Base-by-base conservation (phyloP, 2,329 filamentous ascomycete genomes). In the Penicillium sp. region DNA sequence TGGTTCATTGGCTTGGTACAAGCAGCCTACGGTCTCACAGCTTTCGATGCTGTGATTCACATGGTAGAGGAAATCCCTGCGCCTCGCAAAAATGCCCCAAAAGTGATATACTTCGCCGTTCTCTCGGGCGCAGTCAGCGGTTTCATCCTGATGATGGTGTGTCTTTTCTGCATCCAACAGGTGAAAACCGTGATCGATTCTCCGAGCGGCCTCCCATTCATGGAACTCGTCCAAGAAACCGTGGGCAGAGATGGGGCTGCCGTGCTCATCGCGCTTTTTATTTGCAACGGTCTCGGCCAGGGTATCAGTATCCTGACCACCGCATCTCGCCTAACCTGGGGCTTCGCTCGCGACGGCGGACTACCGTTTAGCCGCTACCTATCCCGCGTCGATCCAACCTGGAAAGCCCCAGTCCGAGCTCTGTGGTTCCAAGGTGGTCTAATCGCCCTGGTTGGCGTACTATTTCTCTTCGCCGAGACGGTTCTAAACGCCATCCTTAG, bases 1-100 rank as follows among this genome's bases (percentile, higher is more conserved):
- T 85, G 81, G 81, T 84, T 85, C 58, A 78, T 80, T 1, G 83
- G 83, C 4, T 77, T 85, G 2, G 75, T 85, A 0, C 83, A 85
- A 61, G 78, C 81, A 1, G 82, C 82, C 0, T 85, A 84, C 55
- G 82, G 81, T 2, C 69, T 84, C 3, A 83, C 81, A 1, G 82
- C 82, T 1, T 84, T 85, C 56, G 83, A 85, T 61, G 79, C 82
- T 0, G 82, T 83, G 24, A 82, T 84, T 31, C 83, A 85, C 66
- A 78, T 85, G 73, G 79, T 82, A 1, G 82, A 85, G 61, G 82
- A 84, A 64, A 81, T 84, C 1, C 82, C 82, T 1, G 70, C 75
- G 3, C 82, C 82, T 1, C 70, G 80, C 37, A 78, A 72, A 43
- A 83, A 82, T 51, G 79, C 78, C 0, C 82, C 82, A 0, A 74